These are phyloP conservation scores for Metschnikowia dekortorum DNA, from an alignment of 805 yeast species.

Conservation along the genomic window DNA sequence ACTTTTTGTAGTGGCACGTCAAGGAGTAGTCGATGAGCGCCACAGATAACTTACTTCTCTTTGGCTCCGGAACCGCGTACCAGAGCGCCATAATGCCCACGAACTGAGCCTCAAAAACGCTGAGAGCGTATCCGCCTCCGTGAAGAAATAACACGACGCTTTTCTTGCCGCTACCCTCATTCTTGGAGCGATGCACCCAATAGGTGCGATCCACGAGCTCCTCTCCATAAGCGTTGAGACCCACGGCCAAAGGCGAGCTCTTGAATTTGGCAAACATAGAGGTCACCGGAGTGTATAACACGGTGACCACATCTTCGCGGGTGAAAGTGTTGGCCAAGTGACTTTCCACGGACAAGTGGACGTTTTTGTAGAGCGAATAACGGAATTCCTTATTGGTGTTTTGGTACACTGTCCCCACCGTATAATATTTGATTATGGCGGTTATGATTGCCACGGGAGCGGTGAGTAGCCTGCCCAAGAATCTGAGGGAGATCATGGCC, in stretches of 20 bases:
- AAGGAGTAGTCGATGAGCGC: slow-evolving; percentile 23
- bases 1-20: slow-evolving; percentile 18
- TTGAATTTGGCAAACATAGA: slow-evolving; percentile 14
- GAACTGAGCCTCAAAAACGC: slow-evolving; percentile 21
- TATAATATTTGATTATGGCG: slow-evolving; percentile 24
- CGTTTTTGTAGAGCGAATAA: slow-evolving; percentile 26
- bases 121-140: slow-evolving; percentile 25
- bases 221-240: slow-evolving; percentile 14
- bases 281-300: slow-evolving; percentile 22
- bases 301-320: slow-evolving; percentile 19
- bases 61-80: slow-evolving; percentile 17
- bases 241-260: slow-evolving; percentile 10
- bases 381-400: slow-evolving; percentile 26
- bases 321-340: slow-evolving; percentile 24
- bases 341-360: slow-evolving; percentile 23
- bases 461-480: slow-evolving; percentile 19
- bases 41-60: slow-evolving; percentile 15
- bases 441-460: slow-evolving; percentile 21
- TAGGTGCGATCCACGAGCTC: slow-evolving; percentile 10
- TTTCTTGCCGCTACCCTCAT: slow-evolving; percentile 5
- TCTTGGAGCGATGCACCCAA: slow-evolving; percentile 13
- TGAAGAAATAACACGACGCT: slow-evolving; percentile 21
- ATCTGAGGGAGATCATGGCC: slow-evolving; percentile 18
- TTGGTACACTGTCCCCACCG: slow-evolving; percentile 29
- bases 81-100: slow-evolving; percentile 22